phyloP scores from a whole-genome alignment of 371 early-diverging fungal species.

The Syncephalastrum monosporum region DNA sequence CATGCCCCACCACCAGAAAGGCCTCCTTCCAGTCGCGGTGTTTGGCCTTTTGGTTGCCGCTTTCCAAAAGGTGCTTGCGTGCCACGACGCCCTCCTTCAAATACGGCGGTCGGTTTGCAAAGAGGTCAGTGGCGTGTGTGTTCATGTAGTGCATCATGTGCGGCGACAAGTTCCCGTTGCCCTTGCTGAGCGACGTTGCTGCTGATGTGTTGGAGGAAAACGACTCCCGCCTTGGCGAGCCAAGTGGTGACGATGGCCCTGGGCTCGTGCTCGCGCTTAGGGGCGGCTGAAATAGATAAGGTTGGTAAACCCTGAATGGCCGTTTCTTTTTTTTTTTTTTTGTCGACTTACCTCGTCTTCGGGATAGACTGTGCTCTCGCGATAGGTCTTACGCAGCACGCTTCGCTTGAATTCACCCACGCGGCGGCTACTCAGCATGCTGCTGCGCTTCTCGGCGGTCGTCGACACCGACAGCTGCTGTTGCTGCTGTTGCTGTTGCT shows the following conservation, averaged over 20 bases:
- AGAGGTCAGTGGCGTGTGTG: constrained; percentile 5
- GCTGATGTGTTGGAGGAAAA: constrained; percentile 22
- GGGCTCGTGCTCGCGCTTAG: constrained; percentile 21
- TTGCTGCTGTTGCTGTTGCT: constrained; percentile 1
- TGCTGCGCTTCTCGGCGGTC: constrained; percentile 13
- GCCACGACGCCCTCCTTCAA: constrained; percentile 72
- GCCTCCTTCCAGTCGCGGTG: constrained; percentile 81
- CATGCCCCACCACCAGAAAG: constrained; percentile 69
- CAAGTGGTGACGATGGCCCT: constrained; percentile 13
- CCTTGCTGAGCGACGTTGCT: constrained; percentile 8
- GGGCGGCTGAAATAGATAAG: background rate
- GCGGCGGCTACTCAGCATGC: constrained; percentile 17
- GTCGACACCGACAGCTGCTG: constrained; percentile 2
- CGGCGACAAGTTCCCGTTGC: constrained; percentile 16
- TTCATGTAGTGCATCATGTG: constrained; percentile 17
- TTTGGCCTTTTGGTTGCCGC: constrained; percentile 71
- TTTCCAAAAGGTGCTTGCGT: constrained; percentile 79
- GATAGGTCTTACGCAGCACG: constrained; percentile 20
- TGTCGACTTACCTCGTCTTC: constrained; percentile 8
- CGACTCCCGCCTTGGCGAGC: constrained; percentile 21
- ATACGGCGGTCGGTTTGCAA: constrained; percentile 30
- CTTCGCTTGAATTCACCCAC: constrained; percentile 20
- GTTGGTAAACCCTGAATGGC: background rate
- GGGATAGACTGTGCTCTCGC: constrained; percentile 19
- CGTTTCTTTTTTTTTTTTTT: background rate